Percentiles rank a stretch among this genome's conserved stretches.
Evolutionary conservation across 345 rosid species (phyloP).

Genomic region (Boechera retrofracta): DNA sequence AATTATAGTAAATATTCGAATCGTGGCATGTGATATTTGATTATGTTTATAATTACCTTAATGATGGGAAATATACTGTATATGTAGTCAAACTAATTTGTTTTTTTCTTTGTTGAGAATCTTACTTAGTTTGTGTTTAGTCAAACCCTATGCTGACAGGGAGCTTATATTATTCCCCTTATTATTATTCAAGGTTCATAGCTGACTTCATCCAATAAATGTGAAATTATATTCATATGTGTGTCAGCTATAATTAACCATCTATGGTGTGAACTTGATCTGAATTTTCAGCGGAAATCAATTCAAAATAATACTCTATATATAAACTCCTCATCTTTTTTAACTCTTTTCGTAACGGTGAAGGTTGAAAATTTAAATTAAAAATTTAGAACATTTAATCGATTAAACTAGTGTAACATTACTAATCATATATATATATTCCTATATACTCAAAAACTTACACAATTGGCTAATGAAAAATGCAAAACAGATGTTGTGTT

Average conservation of each 20-base stretch:
- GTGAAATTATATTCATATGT: constrained; percentile 7
- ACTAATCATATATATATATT: too few relatives aligned
- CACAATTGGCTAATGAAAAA: not conserved
- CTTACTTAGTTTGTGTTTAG: constrained; percentile 26
- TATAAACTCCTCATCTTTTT: not conserved
- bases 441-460: not conserved
- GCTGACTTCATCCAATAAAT: constrained; percentile 27
- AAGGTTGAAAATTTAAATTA: not conserved
- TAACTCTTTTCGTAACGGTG: not conserved
- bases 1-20: not conserved
- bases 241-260: constrained; percentile 29
- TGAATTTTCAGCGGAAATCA: not conserved
- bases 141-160: constrained; percentile 29
- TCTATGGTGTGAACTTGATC: not conserved
- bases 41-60: not conserved
- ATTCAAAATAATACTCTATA: not conserved
- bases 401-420: not conserved
- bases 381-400: not conserved
- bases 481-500: not conserved
- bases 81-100: constrained; percentile 1
- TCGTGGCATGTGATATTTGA: not conserved
- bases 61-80: not conserved
- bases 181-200: constrained; percentile 23
- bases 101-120: constrained; percentile 6
- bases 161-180: not conserved